Conservation (phyloP, 257 asterid species). For the Solanum paucissectum region DNA sequence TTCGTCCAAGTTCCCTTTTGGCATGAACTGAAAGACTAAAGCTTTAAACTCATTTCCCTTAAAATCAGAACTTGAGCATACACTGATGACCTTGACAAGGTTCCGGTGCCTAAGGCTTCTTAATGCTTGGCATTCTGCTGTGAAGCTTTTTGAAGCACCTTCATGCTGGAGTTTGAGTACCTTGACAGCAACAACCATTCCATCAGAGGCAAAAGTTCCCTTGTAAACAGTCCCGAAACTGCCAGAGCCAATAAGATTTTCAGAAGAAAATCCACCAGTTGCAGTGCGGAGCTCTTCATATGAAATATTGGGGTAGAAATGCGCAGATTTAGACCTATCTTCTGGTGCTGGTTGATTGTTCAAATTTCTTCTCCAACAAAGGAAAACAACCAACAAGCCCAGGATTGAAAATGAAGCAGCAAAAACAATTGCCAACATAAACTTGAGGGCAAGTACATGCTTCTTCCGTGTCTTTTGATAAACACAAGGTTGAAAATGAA, state of each 20-base stretch:
- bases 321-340: not conserved
- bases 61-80: slow-evolving; percentile 36
- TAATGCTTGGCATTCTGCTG: slow-evolving; percentile 41
- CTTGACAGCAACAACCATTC: slow-evolving; percentile 27
- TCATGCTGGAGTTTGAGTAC: slow-evolving; percentile 28
- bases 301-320: slow-evolving; percentile 16
- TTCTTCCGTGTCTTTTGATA: not conserved
- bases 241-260: slow-evolving; percentile 30
- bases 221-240: slow-evolving; percentile 33
- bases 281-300: slow-evolving; percentile 27
- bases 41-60: slow-evolving; percentile 40
- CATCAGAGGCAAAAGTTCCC: slow-evolving; percentile 21
- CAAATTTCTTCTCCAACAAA: slow-evolving; percentile 2
- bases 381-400: slow-evolving; percentile 15
- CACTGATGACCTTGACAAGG: slow-evolving; percentile 38
- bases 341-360: not conserved
- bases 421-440: slow-evolving; percentile 2
- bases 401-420: slow-evolving; percentile 11
- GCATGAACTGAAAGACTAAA: slow-evolving; percentile 26
- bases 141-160: slow-evolving; percentile 38
- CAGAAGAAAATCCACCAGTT: slow-evolving; percentile 25
- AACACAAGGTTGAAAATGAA: slow-evolving; percentile 23
- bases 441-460: not conserved
- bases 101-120: slow-evolving; percentile 28
- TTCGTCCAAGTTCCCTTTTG: slow-evolving; percentile 39